Evolutionary conservation across 805 yeast species (phyloP).

Genomic region (Millerago galiae): DNA sequence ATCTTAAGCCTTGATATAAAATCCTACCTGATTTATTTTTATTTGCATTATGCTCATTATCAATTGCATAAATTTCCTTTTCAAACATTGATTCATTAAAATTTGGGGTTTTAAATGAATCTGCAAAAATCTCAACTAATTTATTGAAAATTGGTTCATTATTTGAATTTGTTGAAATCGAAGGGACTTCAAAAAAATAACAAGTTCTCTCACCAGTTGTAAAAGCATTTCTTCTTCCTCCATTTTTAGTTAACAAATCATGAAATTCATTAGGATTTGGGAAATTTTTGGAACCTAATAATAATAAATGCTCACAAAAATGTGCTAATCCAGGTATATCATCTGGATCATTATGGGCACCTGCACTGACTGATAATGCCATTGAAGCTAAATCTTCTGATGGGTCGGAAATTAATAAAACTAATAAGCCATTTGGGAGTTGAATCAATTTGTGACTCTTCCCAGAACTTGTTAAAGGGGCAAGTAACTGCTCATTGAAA

Average conservation of each 20-base stretch:
- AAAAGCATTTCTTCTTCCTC: constrained; percentile 60
- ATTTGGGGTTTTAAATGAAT: constrained; percentile 44
- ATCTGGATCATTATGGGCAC: constrained; percentile 74
- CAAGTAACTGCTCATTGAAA: constrained; percentile 15
- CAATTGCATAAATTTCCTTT: constrained; percentile 53
- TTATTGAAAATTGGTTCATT: constrained; percentile 34
- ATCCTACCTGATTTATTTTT: constrained; percentile 36
- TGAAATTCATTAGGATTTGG: constrained; percentile 43
- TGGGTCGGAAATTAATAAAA: constrained; percentile 72
- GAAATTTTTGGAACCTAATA: constrained; percentile 49
- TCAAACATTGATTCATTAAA: constrained; percentile 37
- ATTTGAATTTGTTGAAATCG: constrained; percentile 24
- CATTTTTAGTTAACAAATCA: constrained; percentile 35
- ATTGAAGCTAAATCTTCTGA: constrained; percentile 57
- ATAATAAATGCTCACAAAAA: constrained; percentile 72
- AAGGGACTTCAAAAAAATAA: constrained; percentile 57
- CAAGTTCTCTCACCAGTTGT: constrained; percentile 65
- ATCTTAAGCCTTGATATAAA: constrained; percentile 51
- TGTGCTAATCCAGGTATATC: constrained; percentile 80
- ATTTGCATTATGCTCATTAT: constrained; percentile 63
- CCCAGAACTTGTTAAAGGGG: constrained; percentile 32
- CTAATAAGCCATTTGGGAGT: constrained; percentile 63
- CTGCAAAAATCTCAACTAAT: constrained; percentile 43
- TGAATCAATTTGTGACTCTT: constrained; percentile 39
- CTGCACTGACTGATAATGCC: constrained; percentile 70